Evolutionary conservation across 805 yeast genomes (phyloP).

Genomic region (Clavispora carvajalis): DNA sequence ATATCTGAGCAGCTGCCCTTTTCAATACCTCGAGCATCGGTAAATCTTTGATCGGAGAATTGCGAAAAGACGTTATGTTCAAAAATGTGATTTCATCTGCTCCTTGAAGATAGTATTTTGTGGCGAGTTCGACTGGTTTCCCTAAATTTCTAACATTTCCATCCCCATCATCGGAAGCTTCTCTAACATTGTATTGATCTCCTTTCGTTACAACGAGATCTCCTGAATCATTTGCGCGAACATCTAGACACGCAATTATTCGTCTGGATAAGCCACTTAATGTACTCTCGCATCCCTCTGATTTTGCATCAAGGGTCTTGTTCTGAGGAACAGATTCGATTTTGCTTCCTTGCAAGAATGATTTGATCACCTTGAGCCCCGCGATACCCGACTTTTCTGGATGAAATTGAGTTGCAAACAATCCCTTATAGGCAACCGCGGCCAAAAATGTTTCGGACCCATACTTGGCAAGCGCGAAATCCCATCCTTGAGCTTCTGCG

Average conservation of each 20-base stretch:
- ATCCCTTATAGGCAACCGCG: constrained; percentile 67
- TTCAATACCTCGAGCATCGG: constrained; percentile 93
- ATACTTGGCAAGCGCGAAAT: constrained; percentile 64
- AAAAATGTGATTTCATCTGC: constrained; percentile 96
- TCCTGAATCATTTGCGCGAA: constrained; percentile 90
- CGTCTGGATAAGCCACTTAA: constrained; percentile 77
- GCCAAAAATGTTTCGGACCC: constrained; percentile 80
- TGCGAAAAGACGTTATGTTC: constrained; percentile 92
- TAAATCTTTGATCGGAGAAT: constrained; percentile 85
- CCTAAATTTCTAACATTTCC: constrained; percentile 85
- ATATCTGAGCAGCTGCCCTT: constrained; percentile 79
- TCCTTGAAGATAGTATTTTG: constrained; percentile 85
- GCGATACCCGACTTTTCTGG: constrained; percentile 97
- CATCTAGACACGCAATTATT: constrained; percentile 94
- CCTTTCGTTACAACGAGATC: constrained; percentile 98
- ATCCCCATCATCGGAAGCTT: constrained; percentile 39
- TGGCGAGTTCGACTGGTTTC: constrained; percentile 92
- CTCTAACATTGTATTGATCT: constrained; percentile 96
- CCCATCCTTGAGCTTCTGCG: constrained; percentile 51
- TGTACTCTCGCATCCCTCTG: constrained; percentile 24
- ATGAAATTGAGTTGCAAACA: constrained; percentile 96
- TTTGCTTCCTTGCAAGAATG: constrained; percentile 55
- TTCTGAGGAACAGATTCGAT: constrained; percentile 15
- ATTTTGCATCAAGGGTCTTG: background rate
- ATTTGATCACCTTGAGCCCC: constrained; percentile 70